These are phyloP conservation scores for Kwoniella bestiolae DNA, from an alignment of 768 basidiomycete genomes.

Conservation along the genomic window DNA sequence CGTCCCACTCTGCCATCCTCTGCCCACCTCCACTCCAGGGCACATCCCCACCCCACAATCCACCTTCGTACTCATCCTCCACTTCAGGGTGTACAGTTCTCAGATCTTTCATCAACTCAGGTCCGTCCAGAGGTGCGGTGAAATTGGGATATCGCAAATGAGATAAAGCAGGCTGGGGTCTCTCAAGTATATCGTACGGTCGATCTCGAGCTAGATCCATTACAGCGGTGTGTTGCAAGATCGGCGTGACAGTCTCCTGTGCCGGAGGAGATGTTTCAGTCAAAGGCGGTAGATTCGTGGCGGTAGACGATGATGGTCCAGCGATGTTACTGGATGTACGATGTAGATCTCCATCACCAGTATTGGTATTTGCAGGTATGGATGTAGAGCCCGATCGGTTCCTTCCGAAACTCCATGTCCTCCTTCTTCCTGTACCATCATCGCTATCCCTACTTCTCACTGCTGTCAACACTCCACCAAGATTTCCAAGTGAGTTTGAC, in stretches of 20 bases:
- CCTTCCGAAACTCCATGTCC: constrained; percentile 39
- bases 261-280: not conserved
- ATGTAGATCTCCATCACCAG: not conserved
- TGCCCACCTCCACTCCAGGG: constrained; percentile 15
- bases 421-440: constrained; percentile 24
- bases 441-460: constrained; percentile 40
- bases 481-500: constrained; percentile 9
- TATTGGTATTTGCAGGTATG: not conserved
- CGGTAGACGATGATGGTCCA: not conserved
- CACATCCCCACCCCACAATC: constrained; percentile 32
- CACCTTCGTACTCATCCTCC: constrained; percentile 38
- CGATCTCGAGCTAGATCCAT: not conserved
- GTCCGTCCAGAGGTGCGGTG: constrained; percentile 16
- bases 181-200: constrained; percentile 34
- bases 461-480: constrained; percentile 12
- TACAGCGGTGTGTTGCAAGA: no score
- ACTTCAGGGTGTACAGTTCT: constrained; percentile 23
- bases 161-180: constrained; percentile 42
- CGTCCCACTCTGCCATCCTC: constrained; percentile 47
- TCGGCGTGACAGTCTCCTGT: not conserved
- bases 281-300: not conserved
- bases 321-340: constrained; percentile 1
- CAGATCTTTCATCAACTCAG: constrained; percentile 14
- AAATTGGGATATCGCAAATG: constrained; percentile 50
- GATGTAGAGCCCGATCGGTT: constrained; percentile 21